Evolutionary conservation across 2,329 filamentous ascomycete species (phyloP), one percentile per base, ranked within the genome.

Genomic region (Penicillium sp.): DNA sequence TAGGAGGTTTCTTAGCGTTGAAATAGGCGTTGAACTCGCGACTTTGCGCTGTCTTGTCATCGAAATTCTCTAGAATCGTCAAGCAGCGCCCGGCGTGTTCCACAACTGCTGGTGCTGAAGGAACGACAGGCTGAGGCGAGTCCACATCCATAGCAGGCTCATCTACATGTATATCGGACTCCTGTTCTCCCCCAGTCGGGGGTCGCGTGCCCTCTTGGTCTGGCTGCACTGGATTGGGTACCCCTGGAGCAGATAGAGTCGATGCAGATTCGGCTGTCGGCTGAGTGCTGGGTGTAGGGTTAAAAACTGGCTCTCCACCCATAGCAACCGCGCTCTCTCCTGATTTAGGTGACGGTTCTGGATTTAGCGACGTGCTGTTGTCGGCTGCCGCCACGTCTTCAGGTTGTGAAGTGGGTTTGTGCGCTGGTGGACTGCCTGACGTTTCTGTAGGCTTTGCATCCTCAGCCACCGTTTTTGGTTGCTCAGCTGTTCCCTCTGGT

Each of bases 1-100:
- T 82, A 21, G 73, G 71, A 19, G 73, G 76, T 68, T 78, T 84
- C 69, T 81, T 85, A 62, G 80, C 76, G 62, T 83, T 83, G 67
- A 88, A 85, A 56, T 88, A 81, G 45, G 88, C 82, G 65, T 82
- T 83, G 48, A 81, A 84, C 63, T 87, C 76, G 62, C 80, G 83
- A 49, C 83, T 78, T 56, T 85, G 82, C 60, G 84, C 83, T 55
- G 84, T 82, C 66, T 83, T 82, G 50, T 83, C 77, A 58, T 86
- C 82, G 69, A 88, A 86, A 53, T 84, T 81, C 67, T 85, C 80
- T 11, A 91, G 80, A 56, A 87, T 84, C 6, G 88, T 79, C 9
- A 88, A 79, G 57, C 85, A 85, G 31, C 86, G 83, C 19, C 84
- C 83, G 9, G 84, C 83, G 31, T 85, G 75, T 69, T 82, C 83